Conservation (phyloP, 371 early-diverging fungal species). For the Rhizopus stolonifer region DNA sequence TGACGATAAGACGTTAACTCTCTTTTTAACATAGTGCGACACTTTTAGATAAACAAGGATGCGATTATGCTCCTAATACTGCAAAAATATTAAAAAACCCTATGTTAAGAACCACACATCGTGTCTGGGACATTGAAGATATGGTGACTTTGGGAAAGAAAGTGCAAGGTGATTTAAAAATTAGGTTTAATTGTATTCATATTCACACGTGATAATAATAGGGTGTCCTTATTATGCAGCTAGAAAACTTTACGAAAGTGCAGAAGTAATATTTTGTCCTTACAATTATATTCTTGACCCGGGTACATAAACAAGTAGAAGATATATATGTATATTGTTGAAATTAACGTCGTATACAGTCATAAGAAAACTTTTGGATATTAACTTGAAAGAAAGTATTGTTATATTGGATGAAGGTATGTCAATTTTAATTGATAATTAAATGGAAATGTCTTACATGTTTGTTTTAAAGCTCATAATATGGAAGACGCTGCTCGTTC, state of each 20-base stretch:
- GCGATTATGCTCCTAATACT: constrained; percentile 20
- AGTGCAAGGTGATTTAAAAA: not conserved
- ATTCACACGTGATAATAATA: too few relatives aligned
- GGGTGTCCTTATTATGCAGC: constrained; percentile 87
- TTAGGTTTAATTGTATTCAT: too few relatives aligned
- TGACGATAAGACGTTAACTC: too few relatives aligned
- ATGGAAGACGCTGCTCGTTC: constrained; percentile 59
- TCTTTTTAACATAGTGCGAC: not conserved
- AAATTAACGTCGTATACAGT: constrained; percentile 17
- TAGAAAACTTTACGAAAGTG: constrained; percentile 53
- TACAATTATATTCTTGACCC: constrained; percentile 93
- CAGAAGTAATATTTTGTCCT: constrained; percentile 88
- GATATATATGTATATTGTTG: too few relatives aligned
- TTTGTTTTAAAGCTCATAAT: constrained; percentile 40
- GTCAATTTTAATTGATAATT: constrained; percentile 23
- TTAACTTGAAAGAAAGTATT: constrained; percentile 60
- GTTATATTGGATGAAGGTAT: constrained; percentile 88
- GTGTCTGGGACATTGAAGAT: constrained; percentile 78
- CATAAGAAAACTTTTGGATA: constrained; percentile 60
- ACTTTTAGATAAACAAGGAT: constrained; percentile 34
- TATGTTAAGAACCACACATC: constrained; percentile 1
- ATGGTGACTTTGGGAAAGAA: constrained; percentile 50
- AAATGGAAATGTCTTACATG: not conserved
- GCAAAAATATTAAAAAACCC: constrained; percentile 15
- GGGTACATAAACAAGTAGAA: too few relatives aligned